phyloP scores from a whole-genome alignment of 495 filamentous ascomycete species.

The Aspergillus diversus region DNA sequence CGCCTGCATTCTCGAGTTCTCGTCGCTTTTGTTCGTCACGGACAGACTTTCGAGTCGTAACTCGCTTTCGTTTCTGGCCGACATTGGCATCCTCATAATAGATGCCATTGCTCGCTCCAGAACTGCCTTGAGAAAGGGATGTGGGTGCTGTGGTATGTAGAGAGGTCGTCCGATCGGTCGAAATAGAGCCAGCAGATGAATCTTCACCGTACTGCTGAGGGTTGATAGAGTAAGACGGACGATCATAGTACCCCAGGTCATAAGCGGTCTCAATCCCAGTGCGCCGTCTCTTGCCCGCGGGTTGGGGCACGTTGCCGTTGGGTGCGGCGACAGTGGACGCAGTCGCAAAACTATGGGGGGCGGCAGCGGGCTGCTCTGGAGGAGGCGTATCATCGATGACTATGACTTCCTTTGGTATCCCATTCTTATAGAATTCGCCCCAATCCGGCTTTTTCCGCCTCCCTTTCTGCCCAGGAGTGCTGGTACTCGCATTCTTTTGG shows the following conservation, averaged over 20 bases:
- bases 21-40: constrained; percentile 79
- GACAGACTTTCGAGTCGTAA: constrained; percentile 72
- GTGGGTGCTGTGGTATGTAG: constrained; percentile 88
- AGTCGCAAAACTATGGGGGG: constrained; percentile 32
- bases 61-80: constrained; percentile 86
- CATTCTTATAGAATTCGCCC: constrained; percentile 90
- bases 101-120: constrained; percentile 56
- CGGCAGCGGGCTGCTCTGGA: constrained; percentile 53
- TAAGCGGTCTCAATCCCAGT: constrained; percentile 65
- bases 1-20: constrained; percentile 66
- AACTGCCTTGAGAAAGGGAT: constrained; percentile 76
- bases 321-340: constrained; percentile 25
- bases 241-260: constrained; percentile 64
- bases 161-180: constrained; percentile 86
- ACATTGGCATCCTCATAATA: constrained; percentile 59
- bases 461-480: constrained; percentile 56
- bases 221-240: constrained; percentile 69
- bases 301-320: constrained; percentile 47
- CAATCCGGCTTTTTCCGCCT: constrained; percentile 73
- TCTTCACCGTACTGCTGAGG: constrained; percentile 66
- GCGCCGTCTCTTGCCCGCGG: constrained; percentile 66
- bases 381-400: constrained; percentile 92
- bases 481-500: constrained; percentile 31
- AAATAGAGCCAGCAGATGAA: constrained; percentile 71
- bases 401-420: constrained; percentile 89